Evolutionary conservation across 2,329 filamentous ascomycete genomes (phyloP).

Genomic region (Fusarium hostae): DNA sequence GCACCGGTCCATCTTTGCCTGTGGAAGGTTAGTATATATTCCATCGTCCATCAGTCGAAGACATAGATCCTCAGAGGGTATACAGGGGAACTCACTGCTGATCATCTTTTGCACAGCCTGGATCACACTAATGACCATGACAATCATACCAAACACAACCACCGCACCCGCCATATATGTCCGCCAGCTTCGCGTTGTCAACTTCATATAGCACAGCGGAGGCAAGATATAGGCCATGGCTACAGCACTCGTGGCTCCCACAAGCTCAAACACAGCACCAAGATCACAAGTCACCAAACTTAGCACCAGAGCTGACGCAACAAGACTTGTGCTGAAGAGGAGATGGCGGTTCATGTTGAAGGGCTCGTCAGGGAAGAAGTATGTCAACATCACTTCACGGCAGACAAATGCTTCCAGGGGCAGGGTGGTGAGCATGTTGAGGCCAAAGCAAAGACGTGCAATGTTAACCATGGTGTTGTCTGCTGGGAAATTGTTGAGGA

Average conservation of each 20-base stretch:
- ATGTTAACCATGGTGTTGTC: constrained; percentile 95
- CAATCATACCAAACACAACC: constrained; percentile 81
- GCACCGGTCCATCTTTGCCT: constrained; percentile 44
- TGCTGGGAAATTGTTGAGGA: constrained; percentile 95
- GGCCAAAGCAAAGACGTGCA: constrained; percentile 91
- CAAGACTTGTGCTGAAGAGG: constrained; percentile 84
- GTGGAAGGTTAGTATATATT: constrained; percentile 25
- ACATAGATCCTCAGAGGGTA: background rate
- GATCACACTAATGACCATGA: constrained; percentile 84
- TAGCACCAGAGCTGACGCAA: constrained; percentile 80
- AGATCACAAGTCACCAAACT: constrained; percentile 92
- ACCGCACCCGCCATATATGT: constrained; percentile 76
- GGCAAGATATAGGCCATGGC: constrained; percentile 95
- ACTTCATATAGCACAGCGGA: constrained; percentile 93
- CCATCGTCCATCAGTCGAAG: too few species aligned
- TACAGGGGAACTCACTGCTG: constrained; percentile 49
- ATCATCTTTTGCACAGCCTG: constrained; percentile 78
- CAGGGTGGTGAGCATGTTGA: constrained; percentile 98
- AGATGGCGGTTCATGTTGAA: constrained; percentile 88
- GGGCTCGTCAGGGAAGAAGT: constrained; percentile 74
- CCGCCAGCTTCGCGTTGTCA: constrained; percentile 80
- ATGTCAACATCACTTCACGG: constrained; percentile 94
- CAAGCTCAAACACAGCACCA: constrained; percentile 93
- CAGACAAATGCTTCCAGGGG: constrained; percentile 98
- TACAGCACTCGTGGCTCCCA: constrained; percentile 93